Evolutionary conservation across 768 basidiomycete species (phyloP), one percentile per base, ranked within the genome.

Genomic region (Arthromyces matolae): DNA sequence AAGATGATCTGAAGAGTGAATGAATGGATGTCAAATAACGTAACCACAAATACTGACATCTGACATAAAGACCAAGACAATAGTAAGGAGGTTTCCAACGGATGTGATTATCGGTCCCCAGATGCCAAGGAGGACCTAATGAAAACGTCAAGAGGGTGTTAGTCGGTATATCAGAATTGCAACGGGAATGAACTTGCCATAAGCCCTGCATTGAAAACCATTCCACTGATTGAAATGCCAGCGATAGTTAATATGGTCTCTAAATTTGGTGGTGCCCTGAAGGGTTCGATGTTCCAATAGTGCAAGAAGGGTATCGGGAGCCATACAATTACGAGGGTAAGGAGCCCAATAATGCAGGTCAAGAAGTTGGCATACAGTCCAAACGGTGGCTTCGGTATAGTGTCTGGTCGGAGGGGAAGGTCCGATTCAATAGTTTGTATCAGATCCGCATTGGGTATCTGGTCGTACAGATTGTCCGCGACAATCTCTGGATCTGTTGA

Each of bases 41-140:
- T 28, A 6, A 14, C 19, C 32, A 44, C 24, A 46, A 50, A n/a
- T 37, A 62, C 70, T 59, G 37, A 86, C 73, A 65, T 97, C 93
- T 33, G 86, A 81, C 13, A 90, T 58, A 38, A 93, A 79, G 12
- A 93, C 89, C 40, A 96, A 76, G 29, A 95, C 89, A 55, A 95
- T 94, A 5, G 93, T 93, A n/a, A 95, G 75, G n/a, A 98, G 76
- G 64, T 81, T 92, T 36, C 92, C 93, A 25, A 96, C 93, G 2
- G 89, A 91, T 8, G 84, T 82, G 34, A 92, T 79, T 33, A 93
- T 81, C 5, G 92, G 92, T 3, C 92, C 92, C 89, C 89, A 93
- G 22, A 89, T 66, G 22, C 87, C 88, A 39, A 95, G 71, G 3
- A 95, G 71, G 45, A 89, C 75, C 90, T 93, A 54, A 49, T 8